phyloP scores from a whole-genome alignment of 176 grass and related monocot species.

The Rhynchospora pubera region DNA sequence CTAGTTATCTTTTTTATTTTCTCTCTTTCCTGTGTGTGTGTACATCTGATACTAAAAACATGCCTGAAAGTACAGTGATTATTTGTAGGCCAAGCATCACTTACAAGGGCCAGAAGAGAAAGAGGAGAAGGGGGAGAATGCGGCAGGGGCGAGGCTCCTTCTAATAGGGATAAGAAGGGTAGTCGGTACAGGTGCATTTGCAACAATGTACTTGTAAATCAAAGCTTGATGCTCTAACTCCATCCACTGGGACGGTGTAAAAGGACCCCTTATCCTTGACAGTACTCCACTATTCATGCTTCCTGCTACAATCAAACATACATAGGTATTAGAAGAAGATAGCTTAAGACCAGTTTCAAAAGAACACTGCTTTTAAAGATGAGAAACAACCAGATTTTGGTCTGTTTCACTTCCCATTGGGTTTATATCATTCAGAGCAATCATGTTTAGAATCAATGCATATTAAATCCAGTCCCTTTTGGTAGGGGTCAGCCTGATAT shows the following conservation, averaged over 20 bases:
- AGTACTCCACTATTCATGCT: constrained; percentile 47
- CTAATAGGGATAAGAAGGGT: constrained; percentile 58
- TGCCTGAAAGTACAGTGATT: not conserved
- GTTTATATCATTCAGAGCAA: not conserved
- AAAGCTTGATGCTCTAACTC: constrained; percentile 88
- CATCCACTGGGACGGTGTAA: constrained; percentile 93
- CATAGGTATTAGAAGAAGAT: constrained; percentile 12
- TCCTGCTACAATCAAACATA: constrained; percentile 27
- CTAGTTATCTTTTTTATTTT: not conserved
- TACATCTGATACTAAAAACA: not conserved
- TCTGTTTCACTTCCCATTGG: not conserved
- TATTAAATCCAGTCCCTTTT: not conserved
- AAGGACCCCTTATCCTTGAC: constrained; percentile 70
- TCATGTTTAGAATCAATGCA: not conserved
- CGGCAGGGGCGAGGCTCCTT: constrained; percentile 29
- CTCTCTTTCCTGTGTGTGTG: not conserved
- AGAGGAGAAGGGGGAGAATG: constrained; percentile 37
- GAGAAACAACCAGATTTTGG: not conserved
- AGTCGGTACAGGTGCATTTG: constrained; percentile 58
- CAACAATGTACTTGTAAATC: constrained; percentile 80
- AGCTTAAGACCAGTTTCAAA: not conserved
- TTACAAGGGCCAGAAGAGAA: constrained; percentile 49
- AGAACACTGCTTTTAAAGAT: not conserved
- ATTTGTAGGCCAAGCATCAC: not conserved
- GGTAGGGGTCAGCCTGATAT: not conserved